A percentile compares a stretch with the other conserved stretches of the same genome.
These are phyloP conservation scores for Cephalotrichum gorgonifer DNA, from an alignment of 2,329 filamentous ascomycete species.

Conservation along the genomic window DNA sequence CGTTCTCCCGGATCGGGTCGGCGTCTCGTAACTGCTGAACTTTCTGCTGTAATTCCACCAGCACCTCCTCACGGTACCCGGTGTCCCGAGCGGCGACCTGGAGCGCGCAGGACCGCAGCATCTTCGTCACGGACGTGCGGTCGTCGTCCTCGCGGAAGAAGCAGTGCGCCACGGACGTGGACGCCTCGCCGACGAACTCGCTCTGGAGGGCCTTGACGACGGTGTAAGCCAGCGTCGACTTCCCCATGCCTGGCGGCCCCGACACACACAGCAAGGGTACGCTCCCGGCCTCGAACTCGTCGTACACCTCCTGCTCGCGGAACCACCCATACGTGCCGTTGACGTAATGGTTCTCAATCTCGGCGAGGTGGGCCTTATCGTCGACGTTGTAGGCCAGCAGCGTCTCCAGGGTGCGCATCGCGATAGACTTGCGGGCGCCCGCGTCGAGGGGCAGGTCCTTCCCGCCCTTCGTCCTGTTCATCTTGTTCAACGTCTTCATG, in stretches of 20 bases:
- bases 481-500: constrained; percentile 2
- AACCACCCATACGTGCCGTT: constrained; percentile 21
- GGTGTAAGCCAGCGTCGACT: constrained; percentile 18
- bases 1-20: constrained; percentile 8
- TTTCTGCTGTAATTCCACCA: constrained; percentile 13
- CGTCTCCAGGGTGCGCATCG: constrained; percentile 11
- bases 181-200: constrained; percentile 8
- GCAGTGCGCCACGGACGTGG: constrained; percentile 19
- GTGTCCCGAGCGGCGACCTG: constrained; percentile 19
- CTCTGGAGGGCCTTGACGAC: constrained; percentile 12
- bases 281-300: constrained; percentile 5
- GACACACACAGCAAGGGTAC: constrained; percentile 16
- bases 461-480: neutral
- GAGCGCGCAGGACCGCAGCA: constrained; percentile 1
- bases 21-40: constrained; percentile 14
- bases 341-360: constrained; percentile 17
- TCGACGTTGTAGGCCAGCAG: constrained; percentile 6
- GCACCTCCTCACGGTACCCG: constrained; percentile 13
- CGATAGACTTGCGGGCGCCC: neutral
- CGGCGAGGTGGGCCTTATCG: constrained; percentile 13
- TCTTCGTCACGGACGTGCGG: neutral
- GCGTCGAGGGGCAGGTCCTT: neutral
- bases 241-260: constrained; percentile 19
- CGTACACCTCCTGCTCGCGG: constrained; percentile 17
- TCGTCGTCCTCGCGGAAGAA: constrained; percentile 23